phyloP scores from a whole-genome alignment of 345 rosid species.

The Citrus inodora region DNA sequence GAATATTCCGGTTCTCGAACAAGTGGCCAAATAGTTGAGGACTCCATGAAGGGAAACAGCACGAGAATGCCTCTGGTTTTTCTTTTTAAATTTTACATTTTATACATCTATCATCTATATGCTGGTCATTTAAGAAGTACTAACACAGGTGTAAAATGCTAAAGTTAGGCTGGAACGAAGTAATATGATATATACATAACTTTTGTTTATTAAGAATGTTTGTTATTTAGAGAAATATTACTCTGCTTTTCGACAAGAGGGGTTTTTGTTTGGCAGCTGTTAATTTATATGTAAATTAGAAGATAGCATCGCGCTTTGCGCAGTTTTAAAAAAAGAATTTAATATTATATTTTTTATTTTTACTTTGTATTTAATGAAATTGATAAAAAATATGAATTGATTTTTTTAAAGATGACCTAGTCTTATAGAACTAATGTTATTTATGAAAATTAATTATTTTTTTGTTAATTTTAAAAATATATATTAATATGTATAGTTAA shows the following conservation, averaged over 20 bases:
- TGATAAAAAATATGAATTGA: too few species aligned
- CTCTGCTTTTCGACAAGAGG: background rate
- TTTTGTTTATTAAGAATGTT: background rate
- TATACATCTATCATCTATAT: conserved; percentile 9
- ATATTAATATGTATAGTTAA: too few species aligned
- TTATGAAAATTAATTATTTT: too few species aligned
- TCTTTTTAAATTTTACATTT: background rate
- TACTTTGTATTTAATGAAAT: too few species aligned
- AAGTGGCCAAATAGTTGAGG: conserved; percentile 59
- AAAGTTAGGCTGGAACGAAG: conserved; percentile 6
- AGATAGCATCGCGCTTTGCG: too few species aligned
- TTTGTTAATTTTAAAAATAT: too few species aligned
- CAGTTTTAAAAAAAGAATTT: too few species aligned
- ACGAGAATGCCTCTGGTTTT: background rate
- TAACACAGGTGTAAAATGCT: conserved; percentile 33
- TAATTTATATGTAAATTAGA: too few species aligned
- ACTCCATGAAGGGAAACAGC: background rate
- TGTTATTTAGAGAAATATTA: background rate
- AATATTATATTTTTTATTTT: too few species aligned
- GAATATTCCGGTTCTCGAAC: conserved; percentile 69
- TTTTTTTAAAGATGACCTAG: too few species aligned
- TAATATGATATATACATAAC: conserved; percentile 6
- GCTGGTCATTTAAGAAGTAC: conserved; percentile 27
- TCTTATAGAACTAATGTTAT: too few species aligned
- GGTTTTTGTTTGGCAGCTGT: too few species aligned